Conservation (phyloP, 768 basidiomycete genomes). For the Ephemerocybe angulata region DNA sequence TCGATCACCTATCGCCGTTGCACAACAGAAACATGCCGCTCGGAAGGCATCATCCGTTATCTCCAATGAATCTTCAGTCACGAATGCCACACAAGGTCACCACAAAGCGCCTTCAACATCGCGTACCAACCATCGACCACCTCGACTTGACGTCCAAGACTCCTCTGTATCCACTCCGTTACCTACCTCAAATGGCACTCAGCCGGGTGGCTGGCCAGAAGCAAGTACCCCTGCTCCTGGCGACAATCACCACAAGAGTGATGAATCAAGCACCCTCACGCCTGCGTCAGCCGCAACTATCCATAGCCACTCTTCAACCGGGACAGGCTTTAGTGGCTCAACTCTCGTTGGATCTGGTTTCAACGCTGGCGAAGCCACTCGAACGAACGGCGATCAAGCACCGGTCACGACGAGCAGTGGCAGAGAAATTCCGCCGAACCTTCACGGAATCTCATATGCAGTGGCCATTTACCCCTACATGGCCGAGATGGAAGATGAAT, state of each 20-base stretch:
- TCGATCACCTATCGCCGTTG: constrained; percentile 93
- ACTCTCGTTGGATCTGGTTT: constrained; percentile 24
- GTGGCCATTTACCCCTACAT: constrained; percentile 99
- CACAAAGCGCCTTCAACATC: constrained; percentile 37
- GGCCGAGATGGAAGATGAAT: constrained; percentile 98
- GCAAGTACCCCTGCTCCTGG: constrained; percentile 44
- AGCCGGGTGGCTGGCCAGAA: constrained; percentile 72
- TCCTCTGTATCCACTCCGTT: constrained; percentile 47
- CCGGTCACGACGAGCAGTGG: constrained; percentile 11
- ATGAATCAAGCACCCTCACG: constrained; percentile 35
- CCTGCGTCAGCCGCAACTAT: constrained; percentile 36
- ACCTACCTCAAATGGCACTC: constrained; percentile 55
- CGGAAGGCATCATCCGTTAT: constrained; percentile 69
- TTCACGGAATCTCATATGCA: constrained; percentile 80
- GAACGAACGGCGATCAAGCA: constrained; percentile 13
- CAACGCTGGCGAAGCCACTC: constrained; percentile 12
- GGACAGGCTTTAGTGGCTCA: constrained; percentile 19
- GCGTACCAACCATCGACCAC: constrained; percentile 53
- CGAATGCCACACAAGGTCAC: constrained; percentile 43
- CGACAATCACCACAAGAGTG: constrained; percentile 32
- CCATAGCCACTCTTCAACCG: constrained; percentile 21
- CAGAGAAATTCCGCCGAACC: constrained; percentile 27
- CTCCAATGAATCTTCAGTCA: constrained; percentile 38
- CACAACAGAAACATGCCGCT: constrained; percentile 91
- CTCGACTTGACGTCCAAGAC: constrained; percentile 68